Evolutionary conservation across 2,329 filamentous ascomycete genomes (phyloP).

Genomic region (Epichloe festucae): DNA sequence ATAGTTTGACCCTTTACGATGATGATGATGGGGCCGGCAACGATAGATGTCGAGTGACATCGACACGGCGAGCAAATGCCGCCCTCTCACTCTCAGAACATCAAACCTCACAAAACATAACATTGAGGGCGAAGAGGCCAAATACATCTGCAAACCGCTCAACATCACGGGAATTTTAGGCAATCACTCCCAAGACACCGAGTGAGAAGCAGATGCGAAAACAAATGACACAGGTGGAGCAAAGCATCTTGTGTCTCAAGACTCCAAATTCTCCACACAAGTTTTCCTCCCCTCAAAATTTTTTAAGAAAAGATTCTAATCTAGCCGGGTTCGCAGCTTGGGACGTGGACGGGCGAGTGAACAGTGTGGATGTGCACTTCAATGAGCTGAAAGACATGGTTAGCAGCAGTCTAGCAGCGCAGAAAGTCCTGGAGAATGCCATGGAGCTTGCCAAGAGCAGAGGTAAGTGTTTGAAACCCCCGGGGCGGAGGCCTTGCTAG

Average conservation of each 20-base stretch:
- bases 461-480: slow-evolving; percentile 37
- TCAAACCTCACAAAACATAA: slow-evolving; percentile 9
- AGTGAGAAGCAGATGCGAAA: slow-evolving; percentile 16
- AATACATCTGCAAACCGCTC: slow-evolving; percentile 6
- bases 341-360: slow-evolving; percentile 67
- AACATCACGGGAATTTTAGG: slow-evolving; percentile 18
- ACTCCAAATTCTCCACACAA: slow-evolving; percentile 25
- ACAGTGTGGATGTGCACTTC: slow-evolving; percentile 64
- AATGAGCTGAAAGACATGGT: slow-evolving; percentile 60
- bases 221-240: slow-evolving; percentile 20
- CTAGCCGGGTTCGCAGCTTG: slow-evolving; percentile 51
- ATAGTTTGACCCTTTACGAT: slow-evolving; percentile 24
- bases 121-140: slow-evolving; percentile 1
- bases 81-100: slow-evolving; percentile 14
- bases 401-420: slow-evolving; percentile 53
- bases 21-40: slow-evolving; percentile 12
- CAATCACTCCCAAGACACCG: slow-evolving; percentile 21
- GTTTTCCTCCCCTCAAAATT: slow-evolving; percentile 36
- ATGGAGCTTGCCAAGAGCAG: slow-evolving; percentile 61
- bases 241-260: slow-evolving; percentile 21
- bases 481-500: too few relatives aligned
- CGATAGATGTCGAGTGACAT: slow-evolving; percentile 34
- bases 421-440: slow-evolving; percentile 58
- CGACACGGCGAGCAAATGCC: slow-evolving; percentile 13
- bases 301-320: slow-evolving; percentile 65